Percentiles rank a stretch among this genome's conserved stretches.
Evolutionary conservation across 345 rosid genomes (phyloP).

Genomic region (Citrus australasica): DNA sequence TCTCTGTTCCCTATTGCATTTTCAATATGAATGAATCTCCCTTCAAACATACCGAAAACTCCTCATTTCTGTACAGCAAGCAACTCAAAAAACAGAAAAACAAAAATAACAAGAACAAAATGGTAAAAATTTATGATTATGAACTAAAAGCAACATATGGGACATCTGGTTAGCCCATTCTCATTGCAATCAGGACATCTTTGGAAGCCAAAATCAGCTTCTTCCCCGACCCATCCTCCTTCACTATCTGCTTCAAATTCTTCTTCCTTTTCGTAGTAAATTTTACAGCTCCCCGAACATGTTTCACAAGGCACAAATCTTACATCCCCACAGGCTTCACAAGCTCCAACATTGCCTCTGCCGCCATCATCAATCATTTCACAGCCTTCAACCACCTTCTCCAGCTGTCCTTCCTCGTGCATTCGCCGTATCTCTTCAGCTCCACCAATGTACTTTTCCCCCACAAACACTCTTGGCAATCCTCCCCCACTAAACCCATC

Average conservation of each 20-base stretch:
- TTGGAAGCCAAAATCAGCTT: constrained; percentile 60
- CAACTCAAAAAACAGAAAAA: constrained; percentile 7
- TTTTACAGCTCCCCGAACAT: constrained; percentile 90
- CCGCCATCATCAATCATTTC: constrained; percentile 40
- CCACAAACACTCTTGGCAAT: constrained; percentile 73
- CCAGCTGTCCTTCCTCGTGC: constrained; percentile 87
- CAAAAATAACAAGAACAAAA: neutral
- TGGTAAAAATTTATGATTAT: neutral
- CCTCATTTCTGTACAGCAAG: constrained; percentile 35
- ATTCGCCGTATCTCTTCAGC: constrained; percentile 69
- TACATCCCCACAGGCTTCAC: constrained; percentile 87
- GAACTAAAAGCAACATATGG: constrained; percentile 52
- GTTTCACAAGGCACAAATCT: constrained; percentile 93
- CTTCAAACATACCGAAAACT: neutral
- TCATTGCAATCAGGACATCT: constrained; percentile 94
- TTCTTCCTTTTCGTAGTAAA: constrained; percentile 46
- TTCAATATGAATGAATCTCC: constrained; percentile 5
- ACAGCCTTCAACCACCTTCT: constrained; percentile 53
- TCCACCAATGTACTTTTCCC: constrained; percentile 69
- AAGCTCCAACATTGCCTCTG: constrained; percentile 34
- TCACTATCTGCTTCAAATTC: constrained; percentile 27
- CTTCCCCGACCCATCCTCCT: constrained; percentile 24
- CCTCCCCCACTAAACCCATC: constrained; percentile 36
- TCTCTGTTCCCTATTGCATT: constrained; percentile 3
- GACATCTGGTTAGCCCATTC: constrained; percentile 84